Percentiles rank a stretch among this genome's conserved stretches.
Conservation (phyloP, 1,284 basidiomycete genomes). For the Cutaneotrichosporon cavernicola region DNA sequence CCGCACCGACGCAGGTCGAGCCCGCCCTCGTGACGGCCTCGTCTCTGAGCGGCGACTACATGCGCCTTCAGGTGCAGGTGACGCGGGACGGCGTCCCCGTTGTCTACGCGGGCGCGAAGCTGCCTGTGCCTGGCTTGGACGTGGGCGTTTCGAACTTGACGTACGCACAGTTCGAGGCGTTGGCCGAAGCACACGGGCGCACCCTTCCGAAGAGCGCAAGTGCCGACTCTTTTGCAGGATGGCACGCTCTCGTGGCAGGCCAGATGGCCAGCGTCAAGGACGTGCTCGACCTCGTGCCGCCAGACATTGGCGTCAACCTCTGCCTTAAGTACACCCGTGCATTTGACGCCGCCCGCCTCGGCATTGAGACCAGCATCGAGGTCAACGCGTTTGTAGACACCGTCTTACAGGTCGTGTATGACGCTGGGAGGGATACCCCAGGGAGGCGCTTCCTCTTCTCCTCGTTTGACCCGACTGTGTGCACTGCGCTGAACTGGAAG, state of each 20-base stretch:
- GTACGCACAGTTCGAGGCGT: constrained; percentile 68
- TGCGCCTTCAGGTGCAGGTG: constrained; percentile 84
- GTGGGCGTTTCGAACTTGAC: constrained; percentile 81
- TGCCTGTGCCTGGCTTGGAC: constrained; percentile 74
- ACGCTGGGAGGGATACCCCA: constrained; percentile 56
- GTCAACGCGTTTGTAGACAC: constrained; percentile 79
- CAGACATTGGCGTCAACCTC: constrained; percentile 70
- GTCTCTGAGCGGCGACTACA: constrained; percentile 75
- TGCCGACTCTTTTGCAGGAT: constrained; percentile 57
- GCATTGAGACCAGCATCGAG: constrained; percentile 60
- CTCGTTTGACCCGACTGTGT: constrained; percentile 83
- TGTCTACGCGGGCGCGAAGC: constrained; percentile 66
- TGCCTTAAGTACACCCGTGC: constrained; percentile 66
- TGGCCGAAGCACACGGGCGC: constrained; percentile 62
- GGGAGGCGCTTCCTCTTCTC: constrained; percentile 77
- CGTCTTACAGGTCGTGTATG: constrained; percentile 75
- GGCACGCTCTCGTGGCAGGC: constrained; percentile 60
- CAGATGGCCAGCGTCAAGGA: constrained; percentile 70
- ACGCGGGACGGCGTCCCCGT: constrained; percentile 88
- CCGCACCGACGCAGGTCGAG: constrained; percentile 30
- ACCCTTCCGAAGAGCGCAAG: constrained; percentile 35
- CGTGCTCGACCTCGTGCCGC: constrained; percentile 73
- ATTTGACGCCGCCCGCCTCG: constrained; percentile 57
- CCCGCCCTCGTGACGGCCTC: constrained; percentile 50
- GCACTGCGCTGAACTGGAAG: constrained; percentile 85